Base-by-base conservation (phyloP, 805 yeast genomes). In the Cyberlindnera amylophila region DNA sequence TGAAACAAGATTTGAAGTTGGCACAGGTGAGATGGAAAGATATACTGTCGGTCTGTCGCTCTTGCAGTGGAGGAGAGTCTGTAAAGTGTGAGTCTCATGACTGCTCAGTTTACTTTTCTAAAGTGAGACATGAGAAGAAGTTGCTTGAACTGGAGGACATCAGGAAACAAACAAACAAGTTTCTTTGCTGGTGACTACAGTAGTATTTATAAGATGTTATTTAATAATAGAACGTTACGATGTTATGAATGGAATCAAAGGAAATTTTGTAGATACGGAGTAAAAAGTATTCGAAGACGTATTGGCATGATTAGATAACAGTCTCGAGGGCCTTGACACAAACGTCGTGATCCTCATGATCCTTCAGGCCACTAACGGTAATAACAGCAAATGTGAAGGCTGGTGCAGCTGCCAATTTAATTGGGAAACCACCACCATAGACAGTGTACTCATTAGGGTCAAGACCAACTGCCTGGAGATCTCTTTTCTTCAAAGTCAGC, bases 31-130 rank as follows among this genome's bases (percentile, higher is more conserved):
- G 59, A 3, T 43, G 66, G 42, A 50, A 57, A 6, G 54, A 60
- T 3, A 45, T 68, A 3, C 16, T 61, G 8, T 46, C 52, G 2
- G 52, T 69, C 4, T 74, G 79, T 44, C 55, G 66, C 21, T 51
- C 52, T 1, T 70, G 77, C 34, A 32, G 46, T 47, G 54, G 66
- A 4, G 60, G 63, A 4, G 62, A 58, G 5, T 57, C 62, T 1
- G 59, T 64, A 1, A 49, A 64, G 1, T 86, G 95, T 56, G 64
- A 61, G 6, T 82, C 86, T 34, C 72, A 71, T 28, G 88, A 81
- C 53, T 86, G 95, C 56, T 71, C 80, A 0, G 64, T 80, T 0
- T 85, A 71, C 54, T 86, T 71, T 54, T 67, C 75, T 7, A 68
- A 80, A 37, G 63, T 73, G 11, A 74, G 76, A 51, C 64, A 71